phyloP scores from a whole-genome alignment of 75 land plant genomes.

The Chamaecyparis obtusa region DNA sequence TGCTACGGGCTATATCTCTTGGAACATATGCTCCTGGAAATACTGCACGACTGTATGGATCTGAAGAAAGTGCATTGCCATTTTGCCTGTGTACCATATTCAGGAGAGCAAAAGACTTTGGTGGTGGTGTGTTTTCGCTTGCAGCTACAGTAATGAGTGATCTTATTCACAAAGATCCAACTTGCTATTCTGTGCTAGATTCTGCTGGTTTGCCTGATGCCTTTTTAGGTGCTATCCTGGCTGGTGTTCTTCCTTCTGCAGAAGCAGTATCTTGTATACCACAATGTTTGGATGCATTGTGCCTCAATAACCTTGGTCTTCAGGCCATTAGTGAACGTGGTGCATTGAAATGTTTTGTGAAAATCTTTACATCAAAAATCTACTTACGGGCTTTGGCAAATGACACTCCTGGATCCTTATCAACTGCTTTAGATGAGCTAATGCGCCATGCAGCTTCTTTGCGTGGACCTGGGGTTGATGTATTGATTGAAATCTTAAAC shows the following conservation, averaged over 20 bases:
- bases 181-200: conserved; percentile 81
- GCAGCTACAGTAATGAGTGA: conserved; percentile 99
- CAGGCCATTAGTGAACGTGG: conserved; percentile 82
- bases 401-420: conserved; percentile 74
- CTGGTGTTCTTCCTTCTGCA: conserved; percentile 82
- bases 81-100: conserved; percentile 76
- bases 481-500: conserved; percentile 82
- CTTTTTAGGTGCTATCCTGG: conserved; percentile 79
- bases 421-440: conserved; percentile 90
- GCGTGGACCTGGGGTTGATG: conserved; percentile 85
- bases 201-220: conserved; percentile 85
- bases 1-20: conserved; percentile 79
- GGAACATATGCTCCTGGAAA: conserved; percentile 95
- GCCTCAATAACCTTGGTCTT: conserved; percentile 81
- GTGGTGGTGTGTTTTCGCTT: conserved; percentile 92
- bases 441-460: conserved; percentile 91
- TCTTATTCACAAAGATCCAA: conserved; percentile 96
- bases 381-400: conserved; percentile 70
- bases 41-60: conserved; percentile 57
- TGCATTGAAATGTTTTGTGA: conserved; percentile 87
- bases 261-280: conserved; percentile 91
- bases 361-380: conserved; percentile 77
- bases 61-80: conserved; percentile 84
- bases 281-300: conserved; percentile 87
- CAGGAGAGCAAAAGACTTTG: conserved; percentile 84